A percentile compares a stretch with the other conserved stretches of the same genome.
These are phyloP conservation scores for Rhodotorula sp. DNA, from an alignment of 1,284 basidiomycete species.

Conservation along the genomic window DNA sequence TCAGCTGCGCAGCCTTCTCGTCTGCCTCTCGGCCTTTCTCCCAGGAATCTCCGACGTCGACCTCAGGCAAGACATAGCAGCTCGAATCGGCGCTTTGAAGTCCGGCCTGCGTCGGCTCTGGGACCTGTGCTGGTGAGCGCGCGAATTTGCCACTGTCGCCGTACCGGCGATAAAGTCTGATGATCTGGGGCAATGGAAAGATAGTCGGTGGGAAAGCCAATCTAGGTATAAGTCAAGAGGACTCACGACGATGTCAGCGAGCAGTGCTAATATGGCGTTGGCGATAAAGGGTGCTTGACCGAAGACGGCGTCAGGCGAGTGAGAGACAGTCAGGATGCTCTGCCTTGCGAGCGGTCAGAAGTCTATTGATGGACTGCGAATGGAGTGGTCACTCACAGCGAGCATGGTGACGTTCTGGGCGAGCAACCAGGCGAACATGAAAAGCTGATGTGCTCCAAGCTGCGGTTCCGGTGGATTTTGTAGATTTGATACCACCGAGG, in stretches of 20 bases:
- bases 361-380: neutral
- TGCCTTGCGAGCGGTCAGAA: neutral
- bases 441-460: neutral
- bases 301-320: neutral
- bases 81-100: neutral
- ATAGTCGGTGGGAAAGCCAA: neutral
- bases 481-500: neutral
- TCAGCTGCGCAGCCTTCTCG: no score
- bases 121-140: neutral
- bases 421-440: neutral
- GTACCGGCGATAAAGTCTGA: neutral
- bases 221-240: neutral
- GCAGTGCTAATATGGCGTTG: neutral
- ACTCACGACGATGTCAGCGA: neutral
- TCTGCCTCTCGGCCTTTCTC: no score
- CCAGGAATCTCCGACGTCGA: neutral
- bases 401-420: conserved; percentile 7
- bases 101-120: neutral
- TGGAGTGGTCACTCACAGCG: neutral
- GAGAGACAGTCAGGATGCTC: neutral
- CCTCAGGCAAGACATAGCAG: neutral
- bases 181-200: neutral
- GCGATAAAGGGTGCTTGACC: conserved; percentile 2
- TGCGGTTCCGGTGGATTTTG: neutral
- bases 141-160: neutral